phyloP scores from a whole-genome alignment of 2,329 filamentous ascomycete genomes.

The Dactylonectria estremocensis region DNA sequence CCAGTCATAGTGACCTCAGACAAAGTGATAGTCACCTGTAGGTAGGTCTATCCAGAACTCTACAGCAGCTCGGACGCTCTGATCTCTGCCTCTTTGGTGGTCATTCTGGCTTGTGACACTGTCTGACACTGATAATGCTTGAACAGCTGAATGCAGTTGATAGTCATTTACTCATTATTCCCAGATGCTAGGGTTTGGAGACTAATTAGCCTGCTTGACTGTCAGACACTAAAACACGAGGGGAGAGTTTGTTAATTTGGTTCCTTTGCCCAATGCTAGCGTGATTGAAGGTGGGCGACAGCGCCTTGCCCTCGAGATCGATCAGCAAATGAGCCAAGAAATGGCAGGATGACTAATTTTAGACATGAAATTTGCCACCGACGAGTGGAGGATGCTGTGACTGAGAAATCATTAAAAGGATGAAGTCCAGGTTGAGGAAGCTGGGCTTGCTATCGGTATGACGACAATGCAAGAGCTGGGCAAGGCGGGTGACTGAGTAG shows the following conservation, averaged over 20 bases:
- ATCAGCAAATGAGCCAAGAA: conserved; percentile 1
- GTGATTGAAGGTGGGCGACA: background rate
- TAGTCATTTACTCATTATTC: background rate
- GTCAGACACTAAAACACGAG: background rate
- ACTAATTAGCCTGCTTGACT: background rate
- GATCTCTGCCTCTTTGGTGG: background rate
- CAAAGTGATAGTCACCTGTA: background rate
- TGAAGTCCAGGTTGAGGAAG: conserved; percentile 1
- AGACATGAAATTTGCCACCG: conserved; percentile 26
- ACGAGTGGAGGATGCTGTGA: background rate
- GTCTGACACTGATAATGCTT: background rate
- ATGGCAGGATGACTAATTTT: conserved; percentile 1
- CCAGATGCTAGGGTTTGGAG: background rate
- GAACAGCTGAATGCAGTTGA: too few species aligned
- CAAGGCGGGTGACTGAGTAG: background rate
- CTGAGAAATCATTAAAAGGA: background rate
- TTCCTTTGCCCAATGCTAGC: background rate
- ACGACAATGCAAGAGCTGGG: background rate
- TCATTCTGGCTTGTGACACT: background rate
- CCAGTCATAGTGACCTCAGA: too few species aligned
- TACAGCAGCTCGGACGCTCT: background rate
- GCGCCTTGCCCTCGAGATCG: background rate
- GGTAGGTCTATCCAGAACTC: background rate
- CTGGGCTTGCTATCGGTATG: conserved; percentile 11
- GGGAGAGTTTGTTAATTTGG: background rate